Percentiles rank a stretch among this genome's conserved stretches.
phyloP scores from a whole-genome alignment of 176 grass and related monocot species.

The Oryza coarctata region DNA sequence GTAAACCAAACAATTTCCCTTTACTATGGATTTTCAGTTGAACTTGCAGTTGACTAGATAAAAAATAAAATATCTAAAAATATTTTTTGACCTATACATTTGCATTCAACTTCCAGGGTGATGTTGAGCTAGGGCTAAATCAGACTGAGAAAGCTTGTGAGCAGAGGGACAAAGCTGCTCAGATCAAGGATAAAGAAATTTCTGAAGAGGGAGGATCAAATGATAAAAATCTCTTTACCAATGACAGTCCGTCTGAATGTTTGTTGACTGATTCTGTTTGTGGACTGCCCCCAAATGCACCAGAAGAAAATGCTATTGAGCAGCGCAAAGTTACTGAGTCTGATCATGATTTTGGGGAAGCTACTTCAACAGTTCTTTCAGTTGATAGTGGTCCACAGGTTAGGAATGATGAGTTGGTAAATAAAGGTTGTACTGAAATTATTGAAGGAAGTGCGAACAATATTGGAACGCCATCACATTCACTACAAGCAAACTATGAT shows the following conservation, averaged over 20 bases:
- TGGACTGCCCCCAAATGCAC: constrained; percentile 30
- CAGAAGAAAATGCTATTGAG: constrained; percentile 12
- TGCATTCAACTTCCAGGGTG: constrained; percentile 44
- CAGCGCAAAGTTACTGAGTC: constrained; percentile 26
- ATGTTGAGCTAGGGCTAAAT: constrained; percentile 24
- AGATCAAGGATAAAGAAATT: constrained; percentile 32
- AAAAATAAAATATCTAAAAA: neutral
- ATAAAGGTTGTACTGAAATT: constrained; percentile 24
- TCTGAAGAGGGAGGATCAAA: constrained; percentile 27
- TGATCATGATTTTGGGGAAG: constrained; percentile 30
- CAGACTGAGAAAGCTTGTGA: constrained; percentile 28
- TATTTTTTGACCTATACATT: constrained; percentile 22
- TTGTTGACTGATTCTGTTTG: constrained; percentile 19
- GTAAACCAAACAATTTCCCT: constrained; percentile 27
- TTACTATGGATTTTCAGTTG: neutral
- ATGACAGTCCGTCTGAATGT: constrained; percentile 10
- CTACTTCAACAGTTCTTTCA: constrained; percentile 29
- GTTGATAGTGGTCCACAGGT: neutral
- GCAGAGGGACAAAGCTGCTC: constrained; percentile 31
- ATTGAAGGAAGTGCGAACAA: constrained; percentile 25
- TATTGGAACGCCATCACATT: constrained; percentile 25
- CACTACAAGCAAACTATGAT: constrained; percentile 26
- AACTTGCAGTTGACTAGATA: constrained; percentile 6
- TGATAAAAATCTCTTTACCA: constrained; percentile 20
- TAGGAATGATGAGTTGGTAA: constrained; percentile 28